Evolutionary conservation across 192 early-diverging fungal species (phyloP).

Genomic region (Coemansia sp.): DNA sequence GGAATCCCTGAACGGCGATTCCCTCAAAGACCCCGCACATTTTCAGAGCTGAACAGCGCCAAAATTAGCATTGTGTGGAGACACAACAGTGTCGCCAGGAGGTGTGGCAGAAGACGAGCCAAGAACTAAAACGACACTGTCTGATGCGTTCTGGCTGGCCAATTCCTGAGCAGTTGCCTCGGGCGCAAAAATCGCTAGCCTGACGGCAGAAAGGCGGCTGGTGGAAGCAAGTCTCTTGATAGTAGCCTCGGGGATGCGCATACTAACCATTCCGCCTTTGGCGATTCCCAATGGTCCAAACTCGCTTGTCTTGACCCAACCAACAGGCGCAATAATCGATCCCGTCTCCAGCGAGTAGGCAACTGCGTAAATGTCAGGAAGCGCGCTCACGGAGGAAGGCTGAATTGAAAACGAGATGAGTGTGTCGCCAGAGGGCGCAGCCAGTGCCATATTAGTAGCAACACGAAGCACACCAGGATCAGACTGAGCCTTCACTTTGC

Average conservation of each 20-base stretch:
- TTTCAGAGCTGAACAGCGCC: neutral
- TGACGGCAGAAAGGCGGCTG: slow-evolving; percentile 10
- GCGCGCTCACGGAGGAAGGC: neutral
- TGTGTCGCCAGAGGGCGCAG: slow-evolving; percentile 7
- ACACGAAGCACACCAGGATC: slow-evolving; percentile 6
- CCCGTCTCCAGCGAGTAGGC: slow-evolving; percentile 15
- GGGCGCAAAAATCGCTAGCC: slow-evolving; percentile 8
- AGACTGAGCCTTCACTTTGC: slow-evolving; percentile 1
- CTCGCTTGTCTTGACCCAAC: neutral
- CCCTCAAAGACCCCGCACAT: neutral
- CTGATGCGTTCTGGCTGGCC: slow-evolving; percentile 5
- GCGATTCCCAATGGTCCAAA: slow-evolving; percentile 3
- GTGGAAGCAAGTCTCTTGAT: neutral
- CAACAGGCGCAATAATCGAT: slow-evolving; percentile 15
- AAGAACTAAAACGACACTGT: slow-evolving; percentile 14
- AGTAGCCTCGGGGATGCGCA: slow-evolving; percentile 13
- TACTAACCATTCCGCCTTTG: slow-evolving; percentile 26
- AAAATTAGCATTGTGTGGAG: neutral
- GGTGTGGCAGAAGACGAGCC: neutral
- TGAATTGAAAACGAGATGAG: slow-evolving; percentile 19
- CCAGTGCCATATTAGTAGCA: slow-evolving; percentile 10
- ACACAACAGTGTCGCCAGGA: neutral
- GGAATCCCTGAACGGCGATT: neutral
- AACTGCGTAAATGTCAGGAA: slow-evolving; percentile 13
- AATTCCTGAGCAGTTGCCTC: neutral